phyloP scores from a whole-genome alignment of 306 rosid genomes.

The Vigna radiata region DNA sequence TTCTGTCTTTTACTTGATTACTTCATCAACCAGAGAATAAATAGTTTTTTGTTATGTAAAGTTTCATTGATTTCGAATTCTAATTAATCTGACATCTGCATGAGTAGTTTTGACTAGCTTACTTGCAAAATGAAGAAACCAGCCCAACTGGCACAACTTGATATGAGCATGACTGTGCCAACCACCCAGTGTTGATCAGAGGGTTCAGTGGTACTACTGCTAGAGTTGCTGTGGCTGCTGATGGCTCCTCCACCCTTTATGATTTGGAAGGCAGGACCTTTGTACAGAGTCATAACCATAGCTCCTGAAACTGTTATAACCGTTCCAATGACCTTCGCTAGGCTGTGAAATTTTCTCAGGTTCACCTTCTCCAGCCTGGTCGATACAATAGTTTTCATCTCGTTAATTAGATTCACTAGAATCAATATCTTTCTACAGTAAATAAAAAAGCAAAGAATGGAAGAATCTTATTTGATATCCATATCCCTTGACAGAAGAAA shows the following conservation, averaged over 20 bases:
- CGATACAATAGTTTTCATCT: background rate
- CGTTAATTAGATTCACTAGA: constrained; percentile 11
- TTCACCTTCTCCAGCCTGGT: constrained; percentile 85
- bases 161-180: constrained; percentile 74
- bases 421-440: constrained; percentile 8
- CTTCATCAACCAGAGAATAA: too few species aligned
- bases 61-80: too few species aligned
- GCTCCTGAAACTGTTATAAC: constrained; percentile 85
- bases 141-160: constrained; percentile 83
- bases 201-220: constrained; percentile 42
- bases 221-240: constrained; percentile 23
- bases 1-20: too few species aligned
- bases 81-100: too few species aligned
- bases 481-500: background rate
- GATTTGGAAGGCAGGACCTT: constrained; percentile 78
- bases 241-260: constrained; percentile 52
- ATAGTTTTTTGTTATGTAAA: too few species aligned
- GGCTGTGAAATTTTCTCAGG: constrained; percentile 65
- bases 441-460: background rate
- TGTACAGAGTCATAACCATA: constrained; percentile 96
- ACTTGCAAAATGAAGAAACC: constrained; percentile 96
- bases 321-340: constrained; percentile 88
- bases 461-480: constrained; percentile 45
- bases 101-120: constrained; percentile 11
- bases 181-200: constrained; percentile 69